Evolutionary conservation across 2,329 filamentous ascomycete genomes (phyloP).

Genomic region (Westerdykella aurantiaca): DNA sequence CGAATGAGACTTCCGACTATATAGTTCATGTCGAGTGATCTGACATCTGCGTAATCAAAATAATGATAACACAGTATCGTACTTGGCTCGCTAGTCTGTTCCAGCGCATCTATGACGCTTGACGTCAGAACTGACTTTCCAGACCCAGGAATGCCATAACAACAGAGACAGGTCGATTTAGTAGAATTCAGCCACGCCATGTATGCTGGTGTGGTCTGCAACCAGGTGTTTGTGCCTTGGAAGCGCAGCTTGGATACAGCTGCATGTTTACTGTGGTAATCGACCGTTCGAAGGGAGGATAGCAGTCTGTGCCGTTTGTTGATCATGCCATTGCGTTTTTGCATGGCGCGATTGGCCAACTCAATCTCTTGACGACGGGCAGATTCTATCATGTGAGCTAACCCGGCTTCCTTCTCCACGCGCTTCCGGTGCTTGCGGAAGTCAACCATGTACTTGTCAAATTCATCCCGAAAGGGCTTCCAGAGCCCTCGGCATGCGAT

Average conservation of each 20-base stretch:
- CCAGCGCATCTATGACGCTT: conserved; percentile 7
- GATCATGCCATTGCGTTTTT: conserved; percentile 8
- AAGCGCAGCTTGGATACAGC: conserved; percentile 4
- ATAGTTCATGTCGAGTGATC: conserved; percentile 7
- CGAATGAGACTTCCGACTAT: conserved; percentile 10
- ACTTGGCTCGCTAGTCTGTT: background rate
- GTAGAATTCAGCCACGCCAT: conserved; percentile 4
- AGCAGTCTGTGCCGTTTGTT: conserved; percentile 8
- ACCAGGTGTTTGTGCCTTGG: conserved; percentile 12
- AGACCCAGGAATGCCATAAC: conserved; percentile 19
- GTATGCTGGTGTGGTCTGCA: conserved; percentile 4
- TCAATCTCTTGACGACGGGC: conserved; percentile 9
- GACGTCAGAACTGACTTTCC: conserved; percentile 17
- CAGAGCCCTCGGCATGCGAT: conserved; percentile 11
- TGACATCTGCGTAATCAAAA: conserved; percentile 10
- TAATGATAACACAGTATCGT: conserved; percentile 12
- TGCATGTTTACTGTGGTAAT: conserved; percentile 12
- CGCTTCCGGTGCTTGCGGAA: conserved; percentile 13
- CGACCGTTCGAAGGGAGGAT: conserved; percentile 4
- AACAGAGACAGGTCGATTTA: conserved; percentile 10
- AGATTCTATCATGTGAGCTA: conserved; percentile 17
- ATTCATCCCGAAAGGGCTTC: conserved; percentile 12
- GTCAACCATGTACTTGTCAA: conserved; percentile 10
- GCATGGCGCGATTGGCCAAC: conserved; percentile 8
- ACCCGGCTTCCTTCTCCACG: conserved; percentile 13